phyloP scores from a whole-genome alignment of 148 eudicot species.

The Talinum fruticosum region DNA sequence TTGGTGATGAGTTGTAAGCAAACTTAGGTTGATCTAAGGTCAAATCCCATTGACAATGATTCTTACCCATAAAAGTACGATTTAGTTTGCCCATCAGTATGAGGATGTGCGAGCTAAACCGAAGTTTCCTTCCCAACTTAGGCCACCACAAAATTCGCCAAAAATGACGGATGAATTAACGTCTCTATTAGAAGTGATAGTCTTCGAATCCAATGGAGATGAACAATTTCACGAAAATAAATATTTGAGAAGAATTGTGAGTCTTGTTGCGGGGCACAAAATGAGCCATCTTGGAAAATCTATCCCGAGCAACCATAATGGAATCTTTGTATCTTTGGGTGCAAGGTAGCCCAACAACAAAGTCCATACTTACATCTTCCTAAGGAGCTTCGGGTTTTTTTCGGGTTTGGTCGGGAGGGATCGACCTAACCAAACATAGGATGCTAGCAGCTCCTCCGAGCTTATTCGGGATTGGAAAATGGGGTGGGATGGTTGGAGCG shows the following conservation, averaged over 20 bases:
- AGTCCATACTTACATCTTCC: too few species aligned
- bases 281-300: background rate
- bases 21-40: slow-evolving; percentile 6
- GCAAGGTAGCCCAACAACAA: too few species aligned
- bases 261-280: background rate
- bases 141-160: background rate
- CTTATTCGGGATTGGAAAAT: too few species aligned
- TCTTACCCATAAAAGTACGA: background rate
- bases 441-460: too few species aligned
- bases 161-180: background rate
- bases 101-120: too few species aligned
- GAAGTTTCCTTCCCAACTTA: background rate
- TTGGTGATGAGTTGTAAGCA: slow-evolving; percentile 1
- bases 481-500: too few species aligned
- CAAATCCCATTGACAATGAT: background rate
- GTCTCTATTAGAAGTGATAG: background rate
- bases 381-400: background rate
- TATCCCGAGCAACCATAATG: background rate
- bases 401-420: too few species aligned
- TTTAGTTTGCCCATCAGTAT: background rate
- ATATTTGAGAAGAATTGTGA: background rate
- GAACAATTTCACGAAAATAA: background rate
- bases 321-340: background rate
- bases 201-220: background rate
- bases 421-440: too few species aligned